Evolutionary conservation across 2,329 filamentous ascomycete genomes (phyloP).

Genomic region (Calonectria hawksworthii): DNA sequence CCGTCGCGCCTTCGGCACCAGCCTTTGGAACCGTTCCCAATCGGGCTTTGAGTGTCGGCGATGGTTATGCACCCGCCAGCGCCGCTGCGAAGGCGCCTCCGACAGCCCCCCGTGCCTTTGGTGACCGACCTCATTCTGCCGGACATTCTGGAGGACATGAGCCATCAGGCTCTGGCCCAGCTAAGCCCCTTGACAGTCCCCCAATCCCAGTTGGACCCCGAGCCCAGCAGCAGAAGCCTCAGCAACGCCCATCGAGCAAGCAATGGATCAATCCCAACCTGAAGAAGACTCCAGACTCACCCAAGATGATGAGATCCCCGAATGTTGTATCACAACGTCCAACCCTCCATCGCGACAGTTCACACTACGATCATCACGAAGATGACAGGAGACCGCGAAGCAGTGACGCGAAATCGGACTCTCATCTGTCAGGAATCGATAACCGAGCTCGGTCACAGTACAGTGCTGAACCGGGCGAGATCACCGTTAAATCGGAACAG

Average conservation of each 20-base stretch:
- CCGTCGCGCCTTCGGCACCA: constrained; percentile 69
- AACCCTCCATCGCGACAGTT: constrained; percentile 54
- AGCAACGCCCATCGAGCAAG: constrained; percentile 66
- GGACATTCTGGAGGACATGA: constrained; percentile 56
- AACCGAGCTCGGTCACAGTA: constrained; percentile 56
- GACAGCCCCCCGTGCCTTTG: constrained; percentile 66
- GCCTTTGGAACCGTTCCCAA: constrained; percentile 70
- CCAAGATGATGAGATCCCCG: constrained; percentile 64
- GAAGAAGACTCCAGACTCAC: constrained; percentile 66
- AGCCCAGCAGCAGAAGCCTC: constrained; percentile 61
- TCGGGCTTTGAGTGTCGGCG: constrained; percentile 54
- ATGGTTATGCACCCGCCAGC: constrained; percentile 47
- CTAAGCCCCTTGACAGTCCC: constrained; percentile 61
- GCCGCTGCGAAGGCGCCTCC: constrained; percentile 64
- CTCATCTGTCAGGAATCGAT: constrained; percentile 49
- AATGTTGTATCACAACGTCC: constrained; percentile 62
- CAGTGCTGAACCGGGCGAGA: constrained; percentile 64
- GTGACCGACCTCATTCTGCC: constrained; percentile 63
- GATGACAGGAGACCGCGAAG: constrained; percentile 64
- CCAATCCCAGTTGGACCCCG: constrained; percentile 68
- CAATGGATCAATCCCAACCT: constrained; percentile 71
- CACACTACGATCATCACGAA: constrained; percentile 54
- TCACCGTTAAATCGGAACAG: constrained; percentile 56
- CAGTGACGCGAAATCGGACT: constrained; percentile 65
- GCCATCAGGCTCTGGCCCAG: constrained; percentile 53